Conservation (phyloP, 768 basidiomycete species). For the Hygrocybe coccinea region DNA sequence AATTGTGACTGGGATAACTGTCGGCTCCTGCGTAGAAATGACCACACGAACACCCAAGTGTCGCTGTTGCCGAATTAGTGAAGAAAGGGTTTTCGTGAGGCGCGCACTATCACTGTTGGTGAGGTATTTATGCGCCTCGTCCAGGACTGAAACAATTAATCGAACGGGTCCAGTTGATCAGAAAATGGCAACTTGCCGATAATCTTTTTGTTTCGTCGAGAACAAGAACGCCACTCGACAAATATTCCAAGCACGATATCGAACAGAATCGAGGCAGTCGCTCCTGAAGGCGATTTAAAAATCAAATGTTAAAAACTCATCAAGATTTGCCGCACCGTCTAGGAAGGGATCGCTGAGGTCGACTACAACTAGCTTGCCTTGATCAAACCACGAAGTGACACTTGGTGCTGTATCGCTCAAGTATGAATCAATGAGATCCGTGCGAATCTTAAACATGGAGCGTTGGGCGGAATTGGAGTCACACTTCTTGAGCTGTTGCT, state of each 20-base stretch:
- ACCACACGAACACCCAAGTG: constrained; percentile 49
- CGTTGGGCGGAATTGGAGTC: constrained; percentile 40
- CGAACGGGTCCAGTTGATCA: background rate
- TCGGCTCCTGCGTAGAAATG: constrained; percentile 56
- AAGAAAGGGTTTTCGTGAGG: constrained; percentile 41
- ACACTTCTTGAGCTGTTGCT: constrained; percentile 30
- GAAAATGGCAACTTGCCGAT: constrained; percentile 7
- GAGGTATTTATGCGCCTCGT: constrained; percentile 55
- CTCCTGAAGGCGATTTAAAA: constrained; percentile 5
- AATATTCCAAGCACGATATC: constrained; percentile 37
- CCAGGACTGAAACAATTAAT: constrained; percentile 31
- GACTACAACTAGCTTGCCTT: constrained; percentile 44
- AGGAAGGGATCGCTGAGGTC: constrained; percentile 53
- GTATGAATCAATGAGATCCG: constrained; percentile 43
- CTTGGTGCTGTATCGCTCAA: constrained; percentile 22
- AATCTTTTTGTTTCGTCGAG: constrained; percentile 12
- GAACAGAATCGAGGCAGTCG: constrained; percentile 31
- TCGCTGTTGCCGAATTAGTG: constrained; percentile 49
- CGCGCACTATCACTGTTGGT: constrained; percentile 32
- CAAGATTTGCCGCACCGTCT: constrained; percentile 32
- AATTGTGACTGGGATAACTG: constrained; percentile 48
- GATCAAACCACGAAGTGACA: constrained; percentile 29
- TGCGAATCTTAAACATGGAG: constrained; percentile 41
- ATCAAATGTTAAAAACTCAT: background rate
- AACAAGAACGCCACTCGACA: constrained; percentile 11